phyloP scores from a whole-genome alignment of 1,139 yeast genomes.

The Hyphopichia wangnamkhiaoensis region DNA sequence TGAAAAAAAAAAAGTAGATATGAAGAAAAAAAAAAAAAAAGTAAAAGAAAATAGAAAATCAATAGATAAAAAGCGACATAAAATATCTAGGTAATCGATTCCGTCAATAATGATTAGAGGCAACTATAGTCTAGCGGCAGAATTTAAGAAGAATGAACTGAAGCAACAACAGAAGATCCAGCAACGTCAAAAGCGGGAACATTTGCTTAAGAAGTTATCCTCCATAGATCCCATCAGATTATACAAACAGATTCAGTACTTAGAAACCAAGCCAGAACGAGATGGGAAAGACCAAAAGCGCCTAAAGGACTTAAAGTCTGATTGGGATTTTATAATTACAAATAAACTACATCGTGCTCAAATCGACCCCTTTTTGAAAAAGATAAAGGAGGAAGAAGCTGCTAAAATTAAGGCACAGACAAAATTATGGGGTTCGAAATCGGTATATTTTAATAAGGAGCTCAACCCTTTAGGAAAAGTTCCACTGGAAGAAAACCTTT shows the following conservation, averaged over 20 bases:
- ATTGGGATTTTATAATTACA: slow-evolving; percentile 42
- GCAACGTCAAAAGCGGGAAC: slow-evolving; percentile 38
- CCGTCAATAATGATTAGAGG: slow-evolving; percentile 36
- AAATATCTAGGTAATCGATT: not conserved
- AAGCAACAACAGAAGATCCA: slow-evolving; percentile 40
- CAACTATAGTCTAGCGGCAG: slow-evolving; percentile 45
- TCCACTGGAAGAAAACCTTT: slow-evolving; percentile 20
- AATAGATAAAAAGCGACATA: no score
- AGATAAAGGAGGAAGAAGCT: slow-evolving; percentile 16
- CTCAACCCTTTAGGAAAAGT: slow-evolving; percentile 48
- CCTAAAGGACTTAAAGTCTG: slow-evolving; percentile 30
- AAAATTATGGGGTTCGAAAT: slow-evolving; percentile 39
- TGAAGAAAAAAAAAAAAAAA: not conserved
- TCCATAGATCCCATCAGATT: slow-evolving; percentile 36
- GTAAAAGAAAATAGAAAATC: not conserved
- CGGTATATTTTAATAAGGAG: slow-evolving; percentile 48
- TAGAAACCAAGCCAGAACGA: slow-evolving; percentile 17
- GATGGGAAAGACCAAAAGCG: slow-evolving; percentile 22
- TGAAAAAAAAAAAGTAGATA: not conserved
- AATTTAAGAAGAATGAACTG: slow-evolving; percentile 39
- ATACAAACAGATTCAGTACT: slow-evolving; percentile 28
- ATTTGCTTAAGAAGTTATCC: slow-evolving; percentile 25
- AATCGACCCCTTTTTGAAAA: slow-evolving; percentile 23
- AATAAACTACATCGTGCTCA: slow-evolving; percentile 35
- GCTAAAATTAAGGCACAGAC: slow-evolving; percentile 18